Evolutionary conservation across 2,329 filamentous ascomycete genomes (phyloP).

Genomic region (Fusarium brachygibbosum): DNA sequence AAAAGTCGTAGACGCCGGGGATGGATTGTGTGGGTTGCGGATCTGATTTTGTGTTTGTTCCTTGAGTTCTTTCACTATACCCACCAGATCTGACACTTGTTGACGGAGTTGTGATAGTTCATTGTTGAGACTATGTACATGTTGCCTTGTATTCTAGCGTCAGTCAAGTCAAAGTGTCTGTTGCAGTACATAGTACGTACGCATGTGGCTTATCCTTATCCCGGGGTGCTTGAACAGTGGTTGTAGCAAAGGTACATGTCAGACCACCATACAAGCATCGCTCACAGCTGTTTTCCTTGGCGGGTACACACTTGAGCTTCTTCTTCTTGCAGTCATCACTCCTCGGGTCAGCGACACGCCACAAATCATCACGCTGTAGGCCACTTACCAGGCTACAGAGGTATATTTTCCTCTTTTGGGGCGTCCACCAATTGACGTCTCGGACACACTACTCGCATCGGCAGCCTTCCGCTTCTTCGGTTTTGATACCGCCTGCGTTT

Average conservation of each 20-base stretch:
- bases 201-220: slow-evolving; percentile 40
- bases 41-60: slow-evolving; percentile 22
- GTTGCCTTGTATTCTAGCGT: neutral
- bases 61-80: slow-evolving; percentile 47
- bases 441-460: slow-evolving; percentile 7
- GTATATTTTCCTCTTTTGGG: slow-evolving; percentile 57
- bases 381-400: slow-evolving; percentile 54
- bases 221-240: slow-evolving; percentile 33
- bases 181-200: slow-evolving; percentile 6
- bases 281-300: slow-evolving; percentile 48
- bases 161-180: neutral
- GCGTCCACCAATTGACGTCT: slow-evolving; percentile 11
- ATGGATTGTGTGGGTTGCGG: slow-evolving; percentile 2
- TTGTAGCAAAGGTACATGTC: slow-evolving; percentile 46
- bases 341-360: slow-evolving; percentile 10
- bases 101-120: slow-evolving; percentile 50
- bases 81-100: slow-evolving; percentile 50
- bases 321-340: slow-evolving; percentile 58
- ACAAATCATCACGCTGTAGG: fast-evolving
- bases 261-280: slow-evolving; percentile 50
- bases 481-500: slow-evolving; percentile 7
- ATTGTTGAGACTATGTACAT: slow-evolving; percentile 45
- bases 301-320: slow-evolving; percentile 58
- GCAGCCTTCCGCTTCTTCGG: slow-evolving; percentile 35
- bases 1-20: slow-evolving; percentile 13